phyloP scores from a whole-genome alignment of 2,329 filamentous ascomycete species.

The Metarhizium humberi region DNA sequence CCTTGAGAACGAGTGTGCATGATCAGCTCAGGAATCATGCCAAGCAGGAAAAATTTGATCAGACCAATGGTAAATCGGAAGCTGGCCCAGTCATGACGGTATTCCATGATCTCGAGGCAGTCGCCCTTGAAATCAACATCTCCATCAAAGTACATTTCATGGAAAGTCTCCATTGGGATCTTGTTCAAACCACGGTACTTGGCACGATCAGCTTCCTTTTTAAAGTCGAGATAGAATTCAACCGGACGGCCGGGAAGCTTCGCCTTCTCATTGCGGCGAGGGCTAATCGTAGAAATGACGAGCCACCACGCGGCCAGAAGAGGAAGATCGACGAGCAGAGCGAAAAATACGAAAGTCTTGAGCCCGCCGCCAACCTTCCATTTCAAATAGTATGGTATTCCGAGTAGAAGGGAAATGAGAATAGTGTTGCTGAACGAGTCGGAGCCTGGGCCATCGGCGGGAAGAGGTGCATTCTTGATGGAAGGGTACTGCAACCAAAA shows the following conservation, averaged over 20 bases:
- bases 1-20: constrained; percentile 86
- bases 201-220: constrained; percentile 47
- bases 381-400: constrained; percentile 70
- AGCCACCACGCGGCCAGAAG: constrained; percentile 79
- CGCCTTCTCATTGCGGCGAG: constrained; percentile 88
- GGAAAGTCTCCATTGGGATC: constrained; percentile 87
- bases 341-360: constrained; percentile 83
- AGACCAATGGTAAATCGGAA: constrained; percentile 82
- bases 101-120: constrained; percentile 79
- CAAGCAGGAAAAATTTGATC: constrained; percentile 80
- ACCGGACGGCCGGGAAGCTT: constrained; percentile 77
- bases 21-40: constrained; percentile 82
- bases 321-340: constrained; percentile 66
- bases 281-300: constrained; percentile 68
- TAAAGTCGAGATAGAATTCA: constrained; percentile 84
- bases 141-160: constrained; percentile 96
- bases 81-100: constrained; percentile 93
- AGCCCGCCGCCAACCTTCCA: constrained; percentile 82
- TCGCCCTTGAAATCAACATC: constrained; percentile 95
- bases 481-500: constrained; percentile 34
- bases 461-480: constrained; percentile 91
- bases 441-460: constrained; percentile 75
- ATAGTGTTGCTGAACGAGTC: constrained; percentile 81
- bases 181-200: constrained; percentile 72
- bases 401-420: constrained; percentile 59